A percentile compares a stretch with the other conserved stretches of the same genome.
Evolutionary conservation across 306 rosid genomes (phyloP).

Genomic region (peach (Prunus persica)): Prunus_persica_NCBIv2 NC_034009.1:30702001-30702500

Average conservation of each 20-base stretch:
- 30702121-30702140: not conserved
- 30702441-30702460: constrained; percentile 7
- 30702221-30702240: constrained; percentile 96
- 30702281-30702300: constrained; percentile 58
- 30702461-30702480: not conserved
- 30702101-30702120: not conserved
- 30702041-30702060: too few species aligned
- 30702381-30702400: constrained; percentile 87
- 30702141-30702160: not conserved
- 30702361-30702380: constrained; percentile 88
- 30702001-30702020: not conserved
- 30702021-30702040: not conserved
- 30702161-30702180: constrained; percentile 21
- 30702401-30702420: constrained; percentile 66
- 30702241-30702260: constrained; percentile 73
- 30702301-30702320: constrained; percentile 20
- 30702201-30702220: constrained; percentile 45
- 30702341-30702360: constrained; percentile 35
- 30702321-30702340: not conserved
- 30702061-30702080: too few species aligned
- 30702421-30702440: constrained; percentile 24
- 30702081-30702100: too few species aligned
- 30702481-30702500: constrained; percentile 61
- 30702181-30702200: constrained; percentile 13
- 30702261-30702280: constrained; percentile 91